phyloP scores from a whole-genome alignment of 208 protist species.

The Leishmania braziliensis region DNA sequence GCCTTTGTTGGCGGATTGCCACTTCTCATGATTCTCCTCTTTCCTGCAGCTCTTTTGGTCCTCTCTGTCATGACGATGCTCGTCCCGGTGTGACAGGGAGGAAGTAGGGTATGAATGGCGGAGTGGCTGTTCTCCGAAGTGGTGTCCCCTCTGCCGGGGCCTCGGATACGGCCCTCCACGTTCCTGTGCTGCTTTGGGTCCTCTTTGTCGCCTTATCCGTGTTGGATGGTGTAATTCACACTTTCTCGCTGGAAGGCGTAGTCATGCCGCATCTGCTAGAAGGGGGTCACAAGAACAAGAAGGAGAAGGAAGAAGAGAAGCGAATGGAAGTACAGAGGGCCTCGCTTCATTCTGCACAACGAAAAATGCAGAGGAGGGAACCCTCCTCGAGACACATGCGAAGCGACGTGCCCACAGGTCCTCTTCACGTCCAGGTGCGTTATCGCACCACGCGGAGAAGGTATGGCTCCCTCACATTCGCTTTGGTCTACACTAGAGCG shows the following conservation, averaged over 20 bases:
- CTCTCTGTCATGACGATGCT: conserved; percentile 10
- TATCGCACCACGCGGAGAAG: not conserved
- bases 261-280: not conserved
- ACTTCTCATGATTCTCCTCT: conserved; percentile 57
- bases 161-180: not conserved
- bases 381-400: not conserved
- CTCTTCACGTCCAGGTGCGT: not conserved
- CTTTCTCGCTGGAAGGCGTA: not conserved
- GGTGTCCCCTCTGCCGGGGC: not conserved
- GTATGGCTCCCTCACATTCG: not conserved
- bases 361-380: not conserved
- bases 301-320: not conserved
- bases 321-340: not conserved
- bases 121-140: not conserved
- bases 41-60: conserved; percentile 37
- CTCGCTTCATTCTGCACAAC: not conserved
- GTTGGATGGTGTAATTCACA: not conserved
- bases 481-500: not conserved
- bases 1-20: conserved; percentile 57
- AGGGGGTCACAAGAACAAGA: not conserved
- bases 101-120: not conserved
- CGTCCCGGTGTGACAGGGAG: not conserved
- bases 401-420: not conserved
- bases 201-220: not conserved
- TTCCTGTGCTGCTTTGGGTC: not conserved